phyloP scores from a whole-genome alignment of 805 yeast genomes.

The Barnettozyma siamensis region DNA sequence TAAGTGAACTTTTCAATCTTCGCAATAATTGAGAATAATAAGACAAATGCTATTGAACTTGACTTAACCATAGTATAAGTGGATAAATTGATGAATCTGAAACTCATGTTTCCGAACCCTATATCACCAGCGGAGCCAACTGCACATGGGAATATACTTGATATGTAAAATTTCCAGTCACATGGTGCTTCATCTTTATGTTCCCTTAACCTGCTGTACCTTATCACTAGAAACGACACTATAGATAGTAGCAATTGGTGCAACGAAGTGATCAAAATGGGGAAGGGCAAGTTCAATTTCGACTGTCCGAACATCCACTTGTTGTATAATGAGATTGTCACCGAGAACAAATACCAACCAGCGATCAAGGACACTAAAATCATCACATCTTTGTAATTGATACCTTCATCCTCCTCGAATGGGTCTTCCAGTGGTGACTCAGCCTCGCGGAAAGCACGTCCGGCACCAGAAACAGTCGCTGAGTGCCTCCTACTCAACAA shows the following conservation, averaged over 20 bases:
- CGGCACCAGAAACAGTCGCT: neutral
- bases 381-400: neutral
- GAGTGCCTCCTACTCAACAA: conserved; percentile 1
- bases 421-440: neutral
- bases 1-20: conserved; percentile 68
- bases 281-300: conserved; percentile 74
- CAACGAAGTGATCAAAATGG: conserved; percentile 74
- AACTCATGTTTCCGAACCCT: conserved; percentile 84
- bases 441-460: neutral
- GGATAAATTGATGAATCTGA: conserved; percentile 71
- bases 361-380: conserved; percentile 15
- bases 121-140: conserved; percentile 89
- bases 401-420: neutral
- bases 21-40: conserved; percentile 81
- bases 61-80: conserved; percentile 93
- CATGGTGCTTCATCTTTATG: conserved; percentile 6
- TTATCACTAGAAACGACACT: conserved; percentile 31
- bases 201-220: conserved; percentile 6
- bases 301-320: conserved; percentile 92
- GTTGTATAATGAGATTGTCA: conserved; percentile 74
- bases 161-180: conserved; percentile 36
- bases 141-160: conserved; percentile 75
- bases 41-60: conserved; percentile 79
- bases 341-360: conserved; percentile 70
- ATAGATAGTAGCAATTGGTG: conserved; percentile 74